Conservation (phyloP, 83 land plant genomes). For the Diphasiastrum complanatum region DNA sequence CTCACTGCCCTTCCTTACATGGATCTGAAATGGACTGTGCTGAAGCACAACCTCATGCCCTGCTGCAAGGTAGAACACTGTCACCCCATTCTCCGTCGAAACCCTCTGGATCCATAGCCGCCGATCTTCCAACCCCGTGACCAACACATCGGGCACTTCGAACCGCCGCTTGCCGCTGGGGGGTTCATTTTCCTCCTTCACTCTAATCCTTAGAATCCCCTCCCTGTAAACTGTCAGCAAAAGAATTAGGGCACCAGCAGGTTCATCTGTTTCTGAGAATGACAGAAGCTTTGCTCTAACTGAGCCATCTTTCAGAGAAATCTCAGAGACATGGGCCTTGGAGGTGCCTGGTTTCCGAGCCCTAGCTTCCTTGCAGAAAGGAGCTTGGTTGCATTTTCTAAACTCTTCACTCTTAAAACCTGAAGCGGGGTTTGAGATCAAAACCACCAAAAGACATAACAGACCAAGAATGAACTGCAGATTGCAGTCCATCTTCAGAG, state of each 20-base stretch:
- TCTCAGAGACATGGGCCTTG: conserved; percentile 29
- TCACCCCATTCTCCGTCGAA: conserved; percentile 18
- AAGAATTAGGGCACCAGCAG: conserved; percentile 8
- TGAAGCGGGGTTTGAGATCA: no score
- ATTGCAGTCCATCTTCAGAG: no score
- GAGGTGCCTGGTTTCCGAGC: conserved; percentile 35
- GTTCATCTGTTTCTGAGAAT: conserved; percentile 3
- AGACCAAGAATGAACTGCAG: no score
- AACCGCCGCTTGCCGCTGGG: conserved; percentile 55
- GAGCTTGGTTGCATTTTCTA: conserved; percentile 75
- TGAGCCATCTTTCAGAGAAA: conserved; percentile 44
- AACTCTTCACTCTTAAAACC: conserved; percentile 93
- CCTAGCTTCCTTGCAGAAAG: conserved; percentile 83
- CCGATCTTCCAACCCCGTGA: conserved; percentile 39
- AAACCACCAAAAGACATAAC: no score
- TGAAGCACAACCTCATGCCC: conserved; percentile 61
- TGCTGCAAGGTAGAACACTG: conserved; percentile 44
- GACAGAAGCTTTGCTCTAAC: conserved; percentile 47
- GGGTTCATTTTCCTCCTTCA: conserved; percentile 32
- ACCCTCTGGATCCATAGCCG: conserved; percentile 54
- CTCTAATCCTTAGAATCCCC: conserved; percentile 25
- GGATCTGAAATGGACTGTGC: conserved; percentile 58
- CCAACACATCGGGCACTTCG: conserved; percentile 73
- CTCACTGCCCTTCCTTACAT: conserved; percentile 40
- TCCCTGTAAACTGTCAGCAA: conserved; percentile 18